Evolutionary conservation across 208 protist genomes (phyloP), one percentile per base, ranked within the genome.

Genomic region (Leishmania martiniquensis): DNA sequence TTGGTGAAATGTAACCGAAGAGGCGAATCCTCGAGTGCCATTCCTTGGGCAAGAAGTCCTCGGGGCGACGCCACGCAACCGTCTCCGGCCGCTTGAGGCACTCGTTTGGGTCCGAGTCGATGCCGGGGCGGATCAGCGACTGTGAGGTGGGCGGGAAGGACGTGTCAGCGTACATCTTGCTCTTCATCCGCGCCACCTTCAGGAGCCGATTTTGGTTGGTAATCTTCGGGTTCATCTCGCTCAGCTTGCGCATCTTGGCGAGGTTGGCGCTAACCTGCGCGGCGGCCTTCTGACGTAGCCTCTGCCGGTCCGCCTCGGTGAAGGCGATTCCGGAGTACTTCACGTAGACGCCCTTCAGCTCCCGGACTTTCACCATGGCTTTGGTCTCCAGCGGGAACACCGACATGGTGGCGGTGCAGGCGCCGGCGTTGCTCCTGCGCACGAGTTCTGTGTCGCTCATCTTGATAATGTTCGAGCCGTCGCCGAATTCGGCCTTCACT

Each of bases 401-500:
- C 0, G 62, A 51, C 34, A 90, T 37, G 59, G 75, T 70, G 4
- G 83, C 79, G 29, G 70, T 82, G 80, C 85, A 88, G 20, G 82
- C 63, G 55, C 81, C 87, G 20, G 80, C 7, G 75, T 82, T 57
- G 67, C 66, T 72, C 72, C 78, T 47, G 69, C 37, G 57, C 42
- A 77, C 75, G 34, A 85, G 85, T 39, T 87, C 59, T 4, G 81
- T 81, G 32, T 83, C 76, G 6, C 76, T 57, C 37, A 85, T 54
- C 15, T 66, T 51, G 1, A 70, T 42, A 22, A 87, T 71, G 0
- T 76, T 77, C 17, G 85, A 87, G 54, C 81, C 78, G 4, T 75
- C 77, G 70, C 84, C 79, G 76, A 95, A 96, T 32, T 72, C 66
- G 34, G 85, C 84, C 29, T 71, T 79, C 57, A 95, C 88, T 55